Evolutionary conservation across 1,284 basidiomycete species (phyloP), one percentile per base, ranked within the genome.

Genomic region (Tetrapyrgos nigripes): DNA sequence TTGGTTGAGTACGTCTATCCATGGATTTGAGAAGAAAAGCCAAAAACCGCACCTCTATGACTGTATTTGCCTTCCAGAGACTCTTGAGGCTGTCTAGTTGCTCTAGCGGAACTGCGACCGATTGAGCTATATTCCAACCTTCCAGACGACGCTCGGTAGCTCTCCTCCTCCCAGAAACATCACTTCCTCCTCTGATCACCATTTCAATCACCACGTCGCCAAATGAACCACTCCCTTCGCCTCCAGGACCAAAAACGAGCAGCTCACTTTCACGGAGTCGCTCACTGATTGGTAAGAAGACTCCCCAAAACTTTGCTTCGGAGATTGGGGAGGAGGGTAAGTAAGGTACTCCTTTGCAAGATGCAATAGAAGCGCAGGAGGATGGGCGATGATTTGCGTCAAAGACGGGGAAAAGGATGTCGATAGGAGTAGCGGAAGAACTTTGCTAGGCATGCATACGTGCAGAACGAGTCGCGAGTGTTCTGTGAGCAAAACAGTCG

Each of bases 381-480:
- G 88, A 66, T 92, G 88, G 0, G 87, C 83, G 46, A 80, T 84
- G 8, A 93, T 65, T 59, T 89, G 86, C 1, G 83, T 79, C 40
- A 96, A 75, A 1, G 88, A 80, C 0, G 89, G 71, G 0, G 89
- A 89, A 70, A 94, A 87, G 4, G 81, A 71, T 0, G 89, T 84
- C 37, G 87, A 79, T 17, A 80, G 76, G 57, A 96, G 70, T 43
- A 86, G 70, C 4, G 84, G 75, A 13, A 85, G 67, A 45, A 93
- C 70, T 4, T 82, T 68, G 3, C 84, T 85, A 6, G 77, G 75
- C 1, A 83, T 71, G 31, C 83, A 78, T 6, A 85, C 72, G 59
- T 93, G 89, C 1, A 94, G 69, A 48, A 90, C 78, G 11, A 96
- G 76, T 44, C 86, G 84, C 5, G 89, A 89, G 23, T 84, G 77